A percentile compares a stretch with the other conserved stretches of the same genome.
phyloP scores from a whole-genome alignment of 805 yeast genomes.

The Sporopachydermia lactativora region DNA sequence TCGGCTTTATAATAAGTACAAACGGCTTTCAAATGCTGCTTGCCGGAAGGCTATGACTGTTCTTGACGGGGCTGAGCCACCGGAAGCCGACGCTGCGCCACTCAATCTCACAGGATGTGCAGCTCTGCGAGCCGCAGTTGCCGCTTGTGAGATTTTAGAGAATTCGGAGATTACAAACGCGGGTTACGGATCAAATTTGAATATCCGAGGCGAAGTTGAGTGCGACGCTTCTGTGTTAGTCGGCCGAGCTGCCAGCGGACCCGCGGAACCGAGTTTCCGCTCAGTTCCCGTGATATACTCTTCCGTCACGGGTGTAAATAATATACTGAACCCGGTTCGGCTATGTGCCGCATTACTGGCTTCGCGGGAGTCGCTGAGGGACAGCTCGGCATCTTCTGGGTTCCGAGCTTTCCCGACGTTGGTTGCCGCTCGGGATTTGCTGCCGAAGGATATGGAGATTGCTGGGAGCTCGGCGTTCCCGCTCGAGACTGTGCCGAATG shows the following conservation, averaged over 20 bases:
- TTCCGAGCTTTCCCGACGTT: not conserved
- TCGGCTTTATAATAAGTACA: slow-evolving; percentile 6
- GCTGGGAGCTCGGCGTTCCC: not conserved
- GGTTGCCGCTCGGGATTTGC: not conserved
- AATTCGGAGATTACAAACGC: slow-evolving; percentile 22
- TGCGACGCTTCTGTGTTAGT: slow-evolving; percentile 26
- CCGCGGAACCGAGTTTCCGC: too few species aligned
- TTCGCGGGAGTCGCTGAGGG: not conserved
- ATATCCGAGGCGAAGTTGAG: slow-evolving; percentile 15
- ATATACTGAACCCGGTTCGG: not conserved
- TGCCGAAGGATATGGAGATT: not conserved
- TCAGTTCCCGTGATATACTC: not conserved
- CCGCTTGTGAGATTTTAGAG: slow-evolving; percentile 19
- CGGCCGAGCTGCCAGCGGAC: not conserved
- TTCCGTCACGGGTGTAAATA: not conserved
- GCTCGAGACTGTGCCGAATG: not conserved
- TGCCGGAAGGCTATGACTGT: slow-evolving; percentile 10
- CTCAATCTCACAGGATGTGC: not conserved
- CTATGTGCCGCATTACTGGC: not conserved
- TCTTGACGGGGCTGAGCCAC: slow-evolving; percentile 8
- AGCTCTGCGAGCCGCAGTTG: slow-evolving; percentile 10
- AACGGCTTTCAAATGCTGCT: slow-evolving; percentile 9
- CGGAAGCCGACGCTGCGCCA: too few species aligned
- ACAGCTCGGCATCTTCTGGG: not conserved
- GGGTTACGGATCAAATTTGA: slow-evolving; percentile 25